A percentile compares a stretch with the other conserved stretches of the same genome.
Evolutionary conservation across 768 basidiomycete species (phyloP).

Genomic region (Heimioporus sp.): DNA sequence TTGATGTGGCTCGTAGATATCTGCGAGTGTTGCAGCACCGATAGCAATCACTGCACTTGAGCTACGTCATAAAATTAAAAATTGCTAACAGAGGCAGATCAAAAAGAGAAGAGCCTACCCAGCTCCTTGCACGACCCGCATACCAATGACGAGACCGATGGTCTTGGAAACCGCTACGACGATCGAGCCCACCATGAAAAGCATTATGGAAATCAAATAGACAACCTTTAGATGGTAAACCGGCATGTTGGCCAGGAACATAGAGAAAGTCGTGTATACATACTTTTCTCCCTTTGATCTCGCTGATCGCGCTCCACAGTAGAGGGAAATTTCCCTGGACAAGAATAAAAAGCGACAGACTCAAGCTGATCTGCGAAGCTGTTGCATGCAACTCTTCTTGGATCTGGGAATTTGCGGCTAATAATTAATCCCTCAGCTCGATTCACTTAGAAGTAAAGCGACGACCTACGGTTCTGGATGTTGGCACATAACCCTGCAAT

Average conservation of each 20-base stretch:
- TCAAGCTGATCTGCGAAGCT: conserved; percentile 61
- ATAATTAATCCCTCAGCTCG: not conserved
- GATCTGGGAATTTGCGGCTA: conserved; percentile 70
- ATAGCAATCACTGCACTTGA: conserved; percentile 70
- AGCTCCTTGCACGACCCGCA: conserved; percentile 63
- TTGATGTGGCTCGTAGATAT: conserved; percentile 73
- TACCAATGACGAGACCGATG: conserved; percentile 60
- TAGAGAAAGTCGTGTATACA: conserved; percentile 6
- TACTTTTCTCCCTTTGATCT: conserved; percentile 75
- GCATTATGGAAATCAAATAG: conserved; percentile 49
- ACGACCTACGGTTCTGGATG: conserved; percentile 30
- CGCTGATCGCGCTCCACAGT: conserved; percentile 32
- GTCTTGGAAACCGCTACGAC: conserved; percentile 56
- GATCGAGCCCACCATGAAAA: conserved; percentile 56
- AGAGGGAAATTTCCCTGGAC: conserved; percentile 55
- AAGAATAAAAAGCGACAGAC: conserved; percentile 69
- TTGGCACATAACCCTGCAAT: conserved; percentile 27
- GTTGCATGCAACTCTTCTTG: conserved; percentile 61
- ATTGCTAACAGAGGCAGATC: not conserved
- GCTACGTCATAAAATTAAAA: conserved; percentile 27
- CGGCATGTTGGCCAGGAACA: not conserved
- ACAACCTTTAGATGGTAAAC: conserved; percentile 39
- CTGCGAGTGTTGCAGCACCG: conserved; percentile 70
- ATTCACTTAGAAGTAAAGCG: not conserved
- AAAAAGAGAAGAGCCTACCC: conserved; percentile 40